Evolutionary conservation across 768 basidiomycete genomes (phyloP), one percentile per base, ranked within the genome.

Genomic region (Boletus coccyginus): DNA sequence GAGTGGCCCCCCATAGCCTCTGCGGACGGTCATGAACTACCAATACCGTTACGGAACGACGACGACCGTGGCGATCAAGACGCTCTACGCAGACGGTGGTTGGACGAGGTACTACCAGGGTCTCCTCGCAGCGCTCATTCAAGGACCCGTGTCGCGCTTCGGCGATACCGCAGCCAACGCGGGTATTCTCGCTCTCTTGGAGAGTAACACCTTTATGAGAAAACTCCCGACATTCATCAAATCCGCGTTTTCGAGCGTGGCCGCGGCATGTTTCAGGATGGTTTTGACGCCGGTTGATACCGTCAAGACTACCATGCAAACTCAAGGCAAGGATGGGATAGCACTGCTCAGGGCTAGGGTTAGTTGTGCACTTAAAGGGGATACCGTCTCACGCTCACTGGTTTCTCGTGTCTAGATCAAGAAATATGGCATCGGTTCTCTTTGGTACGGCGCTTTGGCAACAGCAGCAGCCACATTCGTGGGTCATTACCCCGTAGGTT

Each of bases 11-110:
- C 46, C 42, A 13, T 52, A 88, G 88, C 94, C 93, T 7, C 72
- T 96, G n/a, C 83, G 93, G n/a, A 97, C 95, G 3, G 81, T 94
- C 53, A 98, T 98, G 96, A 98, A 98, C 77, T 97, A 91, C 68
- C 93, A 94, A 74, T 94, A 94, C 70, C 84, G 88, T 51, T 94
- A 85, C 67, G 94, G 94, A n/a, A 88, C 87, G 3, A 81, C 84
- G 2, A 85, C 85, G 7, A 84, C 83, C 0, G 73, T 79, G 39
- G 87, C 90, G 13, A 81, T 79, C 54, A 70, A 72, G 46, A 91
- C 82, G 4, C 83, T 95, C 17, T 88, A 88, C 68, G 73, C 72
- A 3, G 88, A 94, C 56, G 93, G 94, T 14, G 92, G 92, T 10
- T 88, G 81, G 76, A 75, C 81, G 38, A 82, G 95, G 42, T 97